A percentile compares a stretch with the other conserved stretches of the same genome.
phyloP scores from a whole-genome alignment of 169 alveolate genomes.

The Eimeria necatrix region DNA sequence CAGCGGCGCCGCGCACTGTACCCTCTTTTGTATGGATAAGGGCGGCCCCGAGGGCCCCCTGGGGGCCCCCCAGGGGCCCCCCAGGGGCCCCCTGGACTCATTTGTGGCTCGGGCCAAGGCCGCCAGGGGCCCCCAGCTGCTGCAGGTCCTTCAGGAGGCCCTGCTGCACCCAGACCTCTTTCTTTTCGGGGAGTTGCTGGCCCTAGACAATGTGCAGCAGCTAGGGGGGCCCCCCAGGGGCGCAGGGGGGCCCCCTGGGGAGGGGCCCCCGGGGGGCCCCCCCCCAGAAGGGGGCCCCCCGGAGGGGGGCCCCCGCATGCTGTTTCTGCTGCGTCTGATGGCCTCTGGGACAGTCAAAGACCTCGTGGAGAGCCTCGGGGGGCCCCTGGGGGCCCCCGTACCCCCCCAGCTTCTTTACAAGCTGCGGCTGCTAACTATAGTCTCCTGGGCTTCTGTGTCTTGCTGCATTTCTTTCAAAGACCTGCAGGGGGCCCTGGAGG shows the following conservation, averaged over 20 bases:
- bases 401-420: neutral
- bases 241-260: neutral
- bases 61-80: slow-evolving; percentile 13
- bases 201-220: neutral
- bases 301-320: neutral
- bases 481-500: neutral
- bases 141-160: neutral
- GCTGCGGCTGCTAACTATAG: neutral
- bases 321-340: neutral
- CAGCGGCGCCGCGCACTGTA: too few relatives aligned
- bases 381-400: neutral
- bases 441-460: neutral
- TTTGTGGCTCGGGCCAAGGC: neutral
- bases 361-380: neutral
- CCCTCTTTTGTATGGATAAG: neutral
- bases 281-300: slow-evolving; percentile 1
- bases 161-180: neutral
- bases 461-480: neutral
- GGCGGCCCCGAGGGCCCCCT: neutral
- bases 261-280: neutral
- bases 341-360: slow-evolving; percentile 6
- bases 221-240: slow-evolving; percentile 9
- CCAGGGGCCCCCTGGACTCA: neutral
- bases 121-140: neutral
- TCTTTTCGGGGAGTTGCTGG: neutral